phyloP scores from a whole-genome alignment of 345 rosid species.

The Camelina laxa region DNA sequence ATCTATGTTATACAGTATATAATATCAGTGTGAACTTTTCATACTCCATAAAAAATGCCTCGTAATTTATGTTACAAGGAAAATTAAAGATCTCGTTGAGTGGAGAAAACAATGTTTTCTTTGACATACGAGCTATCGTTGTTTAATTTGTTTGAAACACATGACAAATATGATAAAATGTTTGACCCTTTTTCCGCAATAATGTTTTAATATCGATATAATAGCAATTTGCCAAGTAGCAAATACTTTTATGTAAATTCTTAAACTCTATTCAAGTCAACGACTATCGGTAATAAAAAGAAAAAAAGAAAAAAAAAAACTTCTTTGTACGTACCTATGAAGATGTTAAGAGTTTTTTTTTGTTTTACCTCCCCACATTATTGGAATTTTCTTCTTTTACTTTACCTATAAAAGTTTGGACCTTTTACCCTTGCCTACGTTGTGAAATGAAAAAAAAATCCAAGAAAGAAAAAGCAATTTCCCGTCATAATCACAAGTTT shows the following conservation, averaged over 20 bases:
- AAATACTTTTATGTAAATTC: background rate
- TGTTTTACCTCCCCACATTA: slow-evolving; percentile 33
- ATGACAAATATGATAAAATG: background rate
- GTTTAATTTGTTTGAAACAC: background rate
- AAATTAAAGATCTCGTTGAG: background rate
- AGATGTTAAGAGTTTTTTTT: slow-evolving; percentile 13
- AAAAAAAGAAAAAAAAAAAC: no score
- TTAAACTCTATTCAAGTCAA: slow-evolving; percentile 33
- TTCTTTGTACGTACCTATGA: background rate
- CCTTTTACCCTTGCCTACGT: background rate
- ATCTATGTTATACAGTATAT: background rate
- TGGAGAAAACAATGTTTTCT: background rate
- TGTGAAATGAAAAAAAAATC: background rate
- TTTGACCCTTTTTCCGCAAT: slow-evolving; percentile 12
- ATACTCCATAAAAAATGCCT: background rate
- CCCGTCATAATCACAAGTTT: background rate
- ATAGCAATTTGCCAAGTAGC: slow-evolving; percentile 30
- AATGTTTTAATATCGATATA: background rate
- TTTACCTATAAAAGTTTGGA: slow-evolving; percentile 4
- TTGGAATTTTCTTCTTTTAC: slow-evolving; percentile 22
- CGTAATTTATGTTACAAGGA: background rate
- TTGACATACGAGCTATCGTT: background rate
- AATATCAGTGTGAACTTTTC: background rate
- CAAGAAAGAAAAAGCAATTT: background rate
- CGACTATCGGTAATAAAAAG: background rate